Evolutionary conservation across 73 alveolate genomes (phyloP).

Genomic region (Blepharisma japonicum): DNA sequence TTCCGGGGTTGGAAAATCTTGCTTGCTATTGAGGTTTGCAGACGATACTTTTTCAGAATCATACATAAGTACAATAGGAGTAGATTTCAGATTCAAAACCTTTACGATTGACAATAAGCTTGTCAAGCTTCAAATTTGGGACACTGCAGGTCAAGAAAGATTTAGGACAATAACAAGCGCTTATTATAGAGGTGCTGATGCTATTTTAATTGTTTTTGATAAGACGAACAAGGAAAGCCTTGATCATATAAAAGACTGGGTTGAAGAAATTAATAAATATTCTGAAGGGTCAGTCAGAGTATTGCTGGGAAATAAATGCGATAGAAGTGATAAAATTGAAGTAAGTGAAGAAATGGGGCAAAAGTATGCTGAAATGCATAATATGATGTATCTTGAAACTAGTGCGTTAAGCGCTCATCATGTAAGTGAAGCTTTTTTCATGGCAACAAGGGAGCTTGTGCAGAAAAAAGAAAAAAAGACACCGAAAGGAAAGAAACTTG

Average conservation of each 20-base stretch:
- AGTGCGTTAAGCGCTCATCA: too few relatives aligned
- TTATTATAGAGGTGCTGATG: constrained; percentile 68
- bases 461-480: too few relatives aligned
- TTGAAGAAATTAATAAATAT: constrained; percentile 32
- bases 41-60: constrained; percentile 79
- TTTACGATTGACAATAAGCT: constrained; percentile 35
- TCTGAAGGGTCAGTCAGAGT: too few relatives aligned
- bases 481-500: too few relatives aligned
- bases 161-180: constrained; percentile 66
- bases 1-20: constrained; percentile 82
- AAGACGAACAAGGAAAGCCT: constrained; percentile 50
- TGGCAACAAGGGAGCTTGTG: too few relatives aligned
- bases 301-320: too few relatives aligned
- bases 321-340: too few relatives aligned
- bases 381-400: too few relatives aligned
- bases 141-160: constrained; percentile 93
- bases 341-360: too few relatives aligned
- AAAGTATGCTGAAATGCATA: too few relatives aligned
- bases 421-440: too few relatives aligned
- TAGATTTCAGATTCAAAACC: constrained; percentile 66
- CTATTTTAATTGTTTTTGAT: constrained; percentile 64
- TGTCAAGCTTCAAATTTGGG: constrained; percentile 93
- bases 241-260: constrained; percentile 54
- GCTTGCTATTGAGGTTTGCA: constrained; percentile 72
- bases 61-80: constrained; percentile 81